Evolutionary conservation across 495 filamentous ascomycete species (phyloP).

Genomic region (Lasiosphaeria miniovina): DNA sequence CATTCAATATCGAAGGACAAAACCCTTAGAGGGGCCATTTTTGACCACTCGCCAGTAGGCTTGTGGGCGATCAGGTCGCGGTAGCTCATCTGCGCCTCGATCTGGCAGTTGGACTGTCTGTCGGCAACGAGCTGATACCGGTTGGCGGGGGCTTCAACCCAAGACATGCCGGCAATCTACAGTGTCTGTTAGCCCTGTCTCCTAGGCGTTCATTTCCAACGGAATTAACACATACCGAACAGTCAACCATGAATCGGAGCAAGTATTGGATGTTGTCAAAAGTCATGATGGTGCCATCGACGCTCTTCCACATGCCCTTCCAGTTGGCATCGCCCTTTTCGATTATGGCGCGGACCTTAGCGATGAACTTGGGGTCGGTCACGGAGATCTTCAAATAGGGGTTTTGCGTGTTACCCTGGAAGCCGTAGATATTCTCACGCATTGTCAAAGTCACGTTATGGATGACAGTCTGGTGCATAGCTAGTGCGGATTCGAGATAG

Average conservation of each 20-base stretch:
- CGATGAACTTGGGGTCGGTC: constrained; percentile 78
- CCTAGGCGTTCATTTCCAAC: background rate
- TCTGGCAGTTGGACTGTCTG: constrained; percentile 86
- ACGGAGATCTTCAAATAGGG: constrained; percentile 93
- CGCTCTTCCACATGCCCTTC: constrained; percentile 79
- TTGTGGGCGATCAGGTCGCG: constrained; percentile 80
- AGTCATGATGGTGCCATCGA: constrained; percentile 69
- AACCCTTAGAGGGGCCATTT: constrained; percentile 92
- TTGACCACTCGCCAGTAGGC: constrained; percentile 93
- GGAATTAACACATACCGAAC: constrained; percentile 50
- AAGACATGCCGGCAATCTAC: constrained; percentile 86
- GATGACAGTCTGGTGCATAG: constrained; percentile 53
- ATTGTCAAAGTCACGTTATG: constrained; percentile 73
- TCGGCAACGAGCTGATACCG: constrained; percentile 69
- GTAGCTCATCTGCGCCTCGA: constrained; percentile 84
- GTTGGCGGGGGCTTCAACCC: constrained; percentile 79
- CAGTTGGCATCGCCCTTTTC: constrained; percentile 79
- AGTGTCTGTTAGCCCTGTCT: constrained; percentile 28
- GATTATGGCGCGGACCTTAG: constrained; percentile 65
- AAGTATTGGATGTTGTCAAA: constrained; percentile 96
- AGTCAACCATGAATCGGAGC: constrained; percentile 96
- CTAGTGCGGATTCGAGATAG: constrained; percentile 74
- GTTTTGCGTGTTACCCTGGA: constrained; percentile 85
- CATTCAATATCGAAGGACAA: constrained; percentile 99
- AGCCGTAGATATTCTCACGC: constrained; percentile 87